Conservation (phyloP, 2,329 filamentous ascomycete genomes). For the Fusarium liriodendri region DNA sequence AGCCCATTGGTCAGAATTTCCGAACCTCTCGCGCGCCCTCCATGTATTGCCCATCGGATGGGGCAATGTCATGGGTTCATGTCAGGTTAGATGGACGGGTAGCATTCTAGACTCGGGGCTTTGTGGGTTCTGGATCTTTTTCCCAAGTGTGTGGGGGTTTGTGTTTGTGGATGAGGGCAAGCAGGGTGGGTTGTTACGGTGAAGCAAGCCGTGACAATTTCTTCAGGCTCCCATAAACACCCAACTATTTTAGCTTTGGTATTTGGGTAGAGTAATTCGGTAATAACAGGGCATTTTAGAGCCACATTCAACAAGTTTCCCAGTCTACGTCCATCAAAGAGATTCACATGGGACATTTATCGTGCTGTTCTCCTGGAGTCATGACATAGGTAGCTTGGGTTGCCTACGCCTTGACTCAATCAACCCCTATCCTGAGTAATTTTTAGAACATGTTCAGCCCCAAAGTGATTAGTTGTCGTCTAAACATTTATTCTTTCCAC, state of each 20-base stretch:
- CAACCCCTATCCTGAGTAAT: not conserved
- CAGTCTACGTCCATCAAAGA: not conserved
- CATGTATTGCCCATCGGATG: not conserved
- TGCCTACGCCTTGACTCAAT: not conserved
- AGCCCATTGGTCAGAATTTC: conserved; percentile 4
- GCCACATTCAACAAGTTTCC: not conserved
- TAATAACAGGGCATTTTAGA: too few species aligned
- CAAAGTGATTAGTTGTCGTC: not conserved
- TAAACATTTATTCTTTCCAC: not conserved
- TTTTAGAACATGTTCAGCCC: not conserved
- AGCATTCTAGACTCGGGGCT: not conserved
- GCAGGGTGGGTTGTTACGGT: not conserved
- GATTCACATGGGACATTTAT: not conserved
- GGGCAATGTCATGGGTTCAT: not conserved
- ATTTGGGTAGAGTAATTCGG: too few species aligned
- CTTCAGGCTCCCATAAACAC: not conserved
- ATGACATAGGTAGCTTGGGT: not conserved
- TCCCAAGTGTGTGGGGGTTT: not conserved
- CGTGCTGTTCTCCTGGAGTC: not conserved
- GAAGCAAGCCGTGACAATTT: not conserved
- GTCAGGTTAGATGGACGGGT: not conserved
- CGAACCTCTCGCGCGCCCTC: not conserved
- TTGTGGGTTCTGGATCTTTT: not conserved
- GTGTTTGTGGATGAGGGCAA: not conserved
- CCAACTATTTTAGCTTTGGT: not conserved